Percentiles rank a stretch among this genome's conserved stretches.
These are phyloP conservation scores for Aspergillus ustus DNA, from an alignment of 2,329 filamentous ascomycete genomes.

Conservation along the genomic window DNA sequence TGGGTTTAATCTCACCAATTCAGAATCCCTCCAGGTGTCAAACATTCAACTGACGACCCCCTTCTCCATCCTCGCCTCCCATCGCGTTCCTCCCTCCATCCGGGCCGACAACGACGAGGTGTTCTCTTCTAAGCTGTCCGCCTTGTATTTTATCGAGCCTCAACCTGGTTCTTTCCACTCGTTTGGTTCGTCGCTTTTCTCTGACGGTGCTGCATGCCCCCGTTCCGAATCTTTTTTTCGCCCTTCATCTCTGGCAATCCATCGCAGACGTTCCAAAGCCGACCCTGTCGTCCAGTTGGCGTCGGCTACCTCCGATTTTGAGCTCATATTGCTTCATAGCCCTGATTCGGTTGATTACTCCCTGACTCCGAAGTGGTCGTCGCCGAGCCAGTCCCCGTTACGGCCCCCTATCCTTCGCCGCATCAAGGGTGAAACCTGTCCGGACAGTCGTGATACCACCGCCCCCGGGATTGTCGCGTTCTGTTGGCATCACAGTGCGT, in stretches of 20 bases:
- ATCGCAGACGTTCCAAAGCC: slow-evolving; percentile 7
- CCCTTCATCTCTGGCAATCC: slow-evolving; percentile 5
- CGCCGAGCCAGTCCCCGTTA: neutral
- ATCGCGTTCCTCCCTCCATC: neutral
- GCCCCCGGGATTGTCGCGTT: slow-evolving; percentile 22
- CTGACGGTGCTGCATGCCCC: slow-evolving; percentile 6
- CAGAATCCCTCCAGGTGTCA: slow-evolving; percentile 7
- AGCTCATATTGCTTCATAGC: neutral
- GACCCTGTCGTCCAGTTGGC: neutral
- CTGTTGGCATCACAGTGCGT: slow-evolving; percentile 14
- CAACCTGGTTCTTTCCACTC: slow-evolving; percentile 17
- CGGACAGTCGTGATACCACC: slow-evolving; percentile 8
- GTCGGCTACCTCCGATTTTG: neutral
- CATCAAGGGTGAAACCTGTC: slow-evolving; percentile 9
- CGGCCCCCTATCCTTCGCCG: slow-evolving; percentile 10
- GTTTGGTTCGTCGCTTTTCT: slow-evolving; percentile 18
- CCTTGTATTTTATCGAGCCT: slow-evolving; percentile 14
- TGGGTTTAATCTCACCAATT: slow-evolving; percentile 11
- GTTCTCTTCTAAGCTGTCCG: neutral
- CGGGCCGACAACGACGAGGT: slow-evolving; percentile 2
- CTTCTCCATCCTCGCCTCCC: neutral
- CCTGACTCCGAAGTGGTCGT: neutral
- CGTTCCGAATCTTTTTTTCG: slow-evolving; percentile 12
- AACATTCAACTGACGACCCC: slow-evolving; percentile 10
- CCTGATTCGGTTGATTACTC: neutral